Evolutionary conservation across 345 rosid species (phyloP).

Genomic region (Eucalyptus decipiens): DNA sequence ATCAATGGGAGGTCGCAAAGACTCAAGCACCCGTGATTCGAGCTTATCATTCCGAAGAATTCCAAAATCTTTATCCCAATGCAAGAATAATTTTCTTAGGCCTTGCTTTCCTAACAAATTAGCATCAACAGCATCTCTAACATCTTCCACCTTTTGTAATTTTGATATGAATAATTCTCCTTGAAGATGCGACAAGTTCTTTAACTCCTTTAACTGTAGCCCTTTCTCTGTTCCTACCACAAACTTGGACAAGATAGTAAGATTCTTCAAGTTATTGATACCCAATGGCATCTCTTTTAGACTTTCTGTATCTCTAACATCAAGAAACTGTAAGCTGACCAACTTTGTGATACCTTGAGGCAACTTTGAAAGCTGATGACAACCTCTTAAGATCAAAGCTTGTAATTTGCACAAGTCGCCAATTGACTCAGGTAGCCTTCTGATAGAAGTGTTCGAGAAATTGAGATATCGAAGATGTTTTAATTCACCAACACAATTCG

Average conservation of each 20-base stretch:
- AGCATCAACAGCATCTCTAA: too few species aligned
- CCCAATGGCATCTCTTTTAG: too few species aligned
- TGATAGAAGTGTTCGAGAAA: fast-evolving
- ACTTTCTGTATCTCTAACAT: too few species aligned
- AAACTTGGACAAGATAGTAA: too few species aligned
- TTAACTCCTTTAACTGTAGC: too few species aligned
- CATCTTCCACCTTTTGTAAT: too few species aligned
- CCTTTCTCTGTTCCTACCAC: too few species aligned
- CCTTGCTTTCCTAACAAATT: neutral
- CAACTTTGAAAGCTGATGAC: fast-evolving
- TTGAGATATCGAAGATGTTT: neutral
- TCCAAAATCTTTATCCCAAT: neutral
- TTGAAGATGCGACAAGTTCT: fast-evolving
- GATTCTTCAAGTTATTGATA: too few species aligned
- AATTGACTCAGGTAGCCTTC: neutral
- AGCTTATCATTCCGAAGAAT: fast-evolving
- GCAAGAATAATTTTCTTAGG: neutral
- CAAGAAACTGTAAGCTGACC: too few species aligned
- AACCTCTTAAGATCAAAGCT: too few species aligned
- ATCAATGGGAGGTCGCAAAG: neutral
- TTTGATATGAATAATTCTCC: too few species aligned
- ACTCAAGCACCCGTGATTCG: neutral
- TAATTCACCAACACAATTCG: neutral
- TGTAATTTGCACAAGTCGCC: neutral
- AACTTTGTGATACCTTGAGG: too few species aligned